Conservation (phyloP, 805 yeast genomes). For the Kuraishia borneana region DNA sequence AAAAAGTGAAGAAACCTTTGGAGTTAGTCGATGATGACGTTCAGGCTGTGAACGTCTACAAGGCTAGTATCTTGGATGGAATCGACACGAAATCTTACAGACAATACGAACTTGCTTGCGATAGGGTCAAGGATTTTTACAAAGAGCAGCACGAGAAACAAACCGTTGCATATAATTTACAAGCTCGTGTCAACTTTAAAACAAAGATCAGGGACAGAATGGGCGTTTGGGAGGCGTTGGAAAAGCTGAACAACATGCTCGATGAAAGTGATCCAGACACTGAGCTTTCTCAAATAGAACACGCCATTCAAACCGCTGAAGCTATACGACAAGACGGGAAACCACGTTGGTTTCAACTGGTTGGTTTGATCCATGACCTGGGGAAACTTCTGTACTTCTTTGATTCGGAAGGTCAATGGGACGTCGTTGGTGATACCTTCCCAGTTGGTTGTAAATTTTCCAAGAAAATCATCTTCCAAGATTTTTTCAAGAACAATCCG, state of each 20-base stretch:
- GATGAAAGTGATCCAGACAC: constrained; percentile 74
- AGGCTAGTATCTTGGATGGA: constrained; percentile 12
- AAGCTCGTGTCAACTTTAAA: constrained; percentile 62
- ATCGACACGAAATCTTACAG: constrained; percentile 33
- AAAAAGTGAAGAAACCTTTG: too few species aligned
- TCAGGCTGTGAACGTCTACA: constrained; percentile 26
- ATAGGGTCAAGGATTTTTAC: constrained; percentile 54
- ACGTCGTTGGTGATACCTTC: constrained; percentile 71
- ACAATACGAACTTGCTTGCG: constrained; percentile 60
- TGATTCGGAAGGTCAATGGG: constrained; percentile 72
- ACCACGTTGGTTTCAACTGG: constrained; percentile 70
- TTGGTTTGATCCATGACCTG: constrained; percentile 61
- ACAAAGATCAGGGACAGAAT: constrained; percentile 54
- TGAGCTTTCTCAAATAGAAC: constrained; percentile 63
- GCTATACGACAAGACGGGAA: constrained; percentile 57
- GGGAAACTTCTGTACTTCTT: constrained; percentile 61
- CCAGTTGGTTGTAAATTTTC: constrained; percentile 65
- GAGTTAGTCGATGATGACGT: constrained; percentile 32
- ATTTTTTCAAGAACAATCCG: constrained; percentile 48
- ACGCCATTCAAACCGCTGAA: constrained; percentile 67
- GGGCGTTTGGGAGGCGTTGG: constrained; percentile 65
- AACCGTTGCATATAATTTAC: constrained; percentile 62
- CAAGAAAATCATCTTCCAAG: constrained; percentile 47
- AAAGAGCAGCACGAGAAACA: constrained; percentile 59
- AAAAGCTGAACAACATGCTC: constrained; percentile 45